Evolutionary conservation across 306 rosid genomes (phyloP).

Genomic region (Cucumis cinereus): DNA sequence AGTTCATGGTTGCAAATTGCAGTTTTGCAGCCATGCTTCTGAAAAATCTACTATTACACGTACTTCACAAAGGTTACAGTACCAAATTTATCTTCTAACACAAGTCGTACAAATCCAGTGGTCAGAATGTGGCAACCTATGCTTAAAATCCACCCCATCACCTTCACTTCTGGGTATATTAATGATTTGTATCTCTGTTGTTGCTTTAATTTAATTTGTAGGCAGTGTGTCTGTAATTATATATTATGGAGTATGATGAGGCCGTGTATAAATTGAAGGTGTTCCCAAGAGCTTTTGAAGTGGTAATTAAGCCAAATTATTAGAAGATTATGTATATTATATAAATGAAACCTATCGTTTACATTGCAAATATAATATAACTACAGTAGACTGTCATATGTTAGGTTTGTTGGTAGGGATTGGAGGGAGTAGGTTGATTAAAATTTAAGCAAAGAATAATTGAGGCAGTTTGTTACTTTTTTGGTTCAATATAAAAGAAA

Average conservation of each 20-base stretch:
- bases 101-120: conserved; percentile 44
- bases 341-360: neutral
- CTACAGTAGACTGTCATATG: neutral
- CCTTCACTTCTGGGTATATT: neutral
- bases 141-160: conserved; percentile 17
- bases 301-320: neutral
- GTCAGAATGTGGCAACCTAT: conserved; percentile 63
- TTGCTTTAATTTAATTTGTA: neutral
- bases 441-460: neutral
- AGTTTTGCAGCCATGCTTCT: conserved; percentile 37
- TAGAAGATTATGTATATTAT: neutral
- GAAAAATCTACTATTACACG: conserved; percentile 64
- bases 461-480: neutral
- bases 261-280: neutral
- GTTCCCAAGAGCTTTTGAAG: neutral
- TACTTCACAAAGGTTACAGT: conserved; percentile 70
- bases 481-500: neutral
- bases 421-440: neutral
- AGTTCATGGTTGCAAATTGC: conserved; percentile 17
- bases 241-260: neutral
- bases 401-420: neutral
- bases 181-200: neutral
- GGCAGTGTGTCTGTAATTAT: neutral
- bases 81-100: conserved; percentile 31
- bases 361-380: neutral